Evolutionary conservation across 164 flowering plant species (phyloP).

Genomic region (Nelumbo lutea): DNA sequence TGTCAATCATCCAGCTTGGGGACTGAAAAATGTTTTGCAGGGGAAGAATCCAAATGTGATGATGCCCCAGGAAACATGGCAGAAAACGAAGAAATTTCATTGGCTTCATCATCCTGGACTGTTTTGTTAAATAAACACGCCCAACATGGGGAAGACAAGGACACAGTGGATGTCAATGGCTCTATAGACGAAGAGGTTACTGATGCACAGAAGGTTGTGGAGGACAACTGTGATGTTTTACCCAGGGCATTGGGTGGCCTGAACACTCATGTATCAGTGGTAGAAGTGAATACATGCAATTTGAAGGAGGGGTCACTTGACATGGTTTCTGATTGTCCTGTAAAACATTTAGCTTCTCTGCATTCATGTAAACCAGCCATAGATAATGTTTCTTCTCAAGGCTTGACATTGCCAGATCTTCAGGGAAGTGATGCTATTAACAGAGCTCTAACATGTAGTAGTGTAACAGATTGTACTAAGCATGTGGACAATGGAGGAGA

Average conservation of each 20-base stretch:
- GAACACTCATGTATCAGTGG: neutral
- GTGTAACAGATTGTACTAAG: conserved; percentile 15
- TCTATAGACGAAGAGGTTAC: conserved; percentile 1
- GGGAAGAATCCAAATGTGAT: neutral
- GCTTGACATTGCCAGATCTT: conserved; percentile 13
- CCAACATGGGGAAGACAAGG: conserved; percentile 8
- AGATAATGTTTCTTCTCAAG: conserved; percentile 12
- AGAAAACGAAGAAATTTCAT: conserved; percentile 6
- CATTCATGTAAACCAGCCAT: conserved; percentile 17
- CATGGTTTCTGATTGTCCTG: conserved; percentile 16
- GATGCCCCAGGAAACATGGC: neutral
- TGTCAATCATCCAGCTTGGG: conserved; percentile 8
- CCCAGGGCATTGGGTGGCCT: conserved; percentile 5
- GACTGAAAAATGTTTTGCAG: conserved; percentile 3
- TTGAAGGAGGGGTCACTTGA: conserved; percentile 11
- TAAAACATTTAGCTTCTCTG: conserved; percentile 17
- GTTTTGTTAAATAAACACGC: conserved; percentile 5
- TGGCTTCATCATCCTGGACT: conserved; percentile 2
- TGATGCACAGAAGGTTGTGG: conserved; percentile 3
- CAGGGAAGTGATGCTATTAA: conserved; percentile 13
- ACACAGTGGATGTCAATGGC: conserved; percentile 1
- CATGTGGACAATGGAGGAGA: conserved; percentile 20
- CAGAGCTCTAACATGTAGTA: conserved; percentile 18
- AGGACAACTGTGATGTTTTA: conserved; percentile 17
- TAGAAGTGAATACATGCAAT: conserved; percentile 17